Evolutionary conservation across 2,329 filamentous ascomycete species (phyloP).

Genomic region (Ascochyta koolunga): DNA sequence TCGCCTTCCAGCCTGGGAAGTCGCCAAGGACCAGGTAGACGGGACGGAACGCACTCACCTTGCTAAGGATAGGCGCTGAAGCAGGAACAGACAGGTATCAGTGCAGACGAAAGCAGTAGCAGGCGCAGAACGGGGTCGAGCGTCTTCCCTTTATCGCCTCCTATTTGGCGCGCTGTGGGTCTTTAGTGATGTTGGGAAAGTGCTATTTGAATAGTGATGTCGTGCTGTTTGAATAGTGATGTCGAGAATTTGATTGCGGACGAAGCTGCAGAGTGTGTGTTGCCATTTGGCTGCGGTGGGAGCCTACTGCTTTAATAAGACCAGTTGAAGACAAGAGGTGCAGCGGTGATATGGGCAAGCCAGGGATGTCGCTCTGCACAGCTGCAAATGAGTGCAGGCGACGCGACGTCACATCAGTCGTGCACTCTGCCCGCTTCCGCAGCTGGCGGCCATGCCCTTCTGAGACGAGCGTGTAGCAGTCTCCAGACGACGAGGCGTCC

Average conservation of each 20-base stretch:
- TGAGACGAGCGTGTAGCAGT: slow-evolving; percentile 38
- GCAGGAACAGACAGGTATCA: slow-evolving; percentile 21
- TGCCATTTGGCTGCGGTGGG: slow-evolving; percentile 32
- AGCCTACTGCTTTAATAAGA: slow-evolving; percentile 39
- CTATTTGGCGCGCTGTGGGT: slow-evolving; percentile 5
- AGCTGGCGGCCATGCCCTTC: slow-evolving; percentile 35
- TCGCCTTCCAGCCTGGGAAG: slow-evolving; percentile 28
- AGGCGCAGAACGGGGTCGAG: slow-evolving; percentile 10
- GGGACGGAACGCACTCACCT: slow-evolving; percentile 30
- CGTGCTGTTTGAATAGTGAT: slow-evolving; percentile 47
- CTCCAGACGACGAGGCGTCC: slow-evolving; percentile 33
- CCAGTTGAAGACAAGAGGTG: slow-evolving; percentile 22
- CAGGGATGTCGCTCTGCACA: slow-evolving; percentile 31
- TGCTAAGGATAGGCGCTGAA: slow-evolving; percentile 14
- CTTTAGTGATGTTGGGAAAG: slow-evolving; percentile 41
- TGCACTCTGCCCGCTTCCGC: slow-evolving; percentile 38
- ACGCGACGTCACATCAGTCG: slow-evolving; percentile 41
- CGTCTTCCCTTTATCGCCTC: slow-evolving; percentile 10
- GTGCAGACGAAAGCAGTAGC: slow-evolving; percentile 14
- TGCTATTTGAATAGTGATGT: slow-evolving; percentile 43
- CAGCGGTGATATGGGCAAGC: slow-evolving; percentile 30
- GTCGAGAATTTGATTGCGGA: slow-evolving; percentile 29
- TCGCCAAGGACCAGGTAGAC: slow-evolving; percentile 13
- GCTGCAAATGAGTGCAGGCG: slow-evolving; percentile 32
- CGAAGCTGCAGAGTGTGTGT: slow-evolving; percentile 32